Base-by-base conservation (phyloP, 1,284 basidiomycete genomes). In the Cutaneotrichosporon sp. region DNA sequence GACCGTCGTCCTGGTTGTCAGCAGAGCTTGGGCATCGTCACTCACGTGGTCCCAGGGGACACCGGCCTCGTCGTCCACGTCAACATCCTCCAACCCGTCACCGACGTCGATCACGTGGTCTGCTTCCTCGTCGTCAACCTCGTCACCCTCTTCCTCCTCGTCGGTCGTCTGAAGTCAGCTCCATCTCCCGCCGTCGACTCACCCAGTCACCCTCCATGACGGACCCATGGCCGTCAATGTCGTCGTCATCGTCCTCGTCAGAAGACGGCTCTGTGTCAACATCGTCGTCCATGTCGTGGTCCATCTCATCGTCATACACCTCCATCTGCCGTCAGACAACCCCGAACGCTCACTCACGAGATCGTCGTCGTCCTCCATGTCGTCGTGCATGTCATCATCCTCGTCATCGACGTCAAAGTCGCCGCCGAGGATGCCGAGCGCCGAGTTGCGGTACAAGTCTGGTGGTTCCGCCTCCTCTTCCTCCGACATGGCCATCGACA, bases 381-480 rank as follows among this genome's bases (percentile, higher is more conserved):
- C 90, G 18, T 88, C 89, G 14, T 88, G 90, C 46, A 88, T 89
- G 32, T 87, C 88, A 53, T 89, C 90, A 61, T 90, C 89, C 50
- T 89, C 89, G 30, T 85, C 84, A 62, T 86, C 79, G 65, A 85
- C 81, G 32, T 77, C 81, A 67, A 79, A 73, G 2, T 80, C 81
- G 36, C 78, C 92, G 72, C 87, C 89, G 75, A 90, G 92, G 82
- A 99, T 95, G 71, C 96, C 97, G 47, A 99, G 85, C 6, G 93
- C 91, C 0, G 96, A 99, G 80, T 96, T 97, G 65, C 96, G 89
- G 81, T 99, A 99, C 26, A 99, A 83, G 80, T 99, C 92, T 18
- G 85, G 84, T 21, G 86, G 85, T 3, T 86, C 86, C 0, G 70
- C 71, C 18, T 87, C 88, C 4, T 88, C 87, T 9, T 88, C 88